These are phyloP conservation scores for Apophysomyces trapeziformis DNA, from an alignment of 371 early-diverging fungal genomes.

Conservation along the genomic window DNA sequence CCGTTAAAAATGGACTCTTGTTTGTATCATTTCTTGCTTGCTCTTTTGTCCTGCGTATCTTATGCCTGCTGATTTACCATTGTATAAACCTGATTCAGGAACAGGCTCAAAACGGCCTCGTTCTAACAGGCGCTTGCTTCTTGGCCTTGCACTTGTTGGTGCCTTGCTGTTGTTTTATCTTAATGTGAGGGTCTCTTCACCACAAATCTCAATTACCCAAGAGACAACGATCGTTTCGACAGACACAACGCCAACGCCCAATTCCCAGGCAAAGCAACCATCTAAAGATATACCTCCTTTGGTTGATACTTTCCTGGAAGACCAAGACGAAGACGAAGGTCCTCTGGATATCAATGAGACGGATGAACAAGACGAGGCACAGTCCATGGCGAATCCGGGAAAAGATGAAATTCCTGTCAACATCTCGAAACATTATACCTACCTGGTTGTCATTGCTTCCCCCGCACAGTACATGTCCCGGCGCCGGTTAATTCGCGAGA, in stretches of 20 bases:
- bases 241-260: background rate
- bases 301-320: background rate
- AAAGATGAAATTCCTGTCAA: background rate
- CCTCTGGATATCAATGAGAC: background rate
- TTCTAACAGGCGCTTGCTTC: constrained; percentile 20
- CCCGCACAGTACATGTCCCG: constrained; percentile 42
- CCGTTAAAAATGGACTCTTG: too few relatives aligned
- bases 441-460: constrained; percentile 59
- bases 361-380: background rate
- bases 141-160: constrained; percentile 18
- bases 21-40: background rate
- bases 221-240: background rate
- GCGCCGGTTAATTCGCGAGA: constrained; percentile 55
- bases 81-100: constrained; percentile 25
- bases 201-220: constrained; percentile 1
- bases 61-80: constrained; percentile 30
- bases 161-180: constrained; percentile 18
- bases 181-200: constrained; percentile 14
- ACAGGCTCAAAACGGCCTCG: constrained; percentile 17
- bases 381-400: background rate
- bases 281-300: background rate
- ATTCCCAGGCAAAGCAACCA: background rate
- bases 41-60: background rate
- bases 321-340: background rate
- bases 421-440: constrained; percentile 39